Conservation (phyloP, 495 filamentous ascomycete species). For the Neurospora tetrasperma region DNA sequence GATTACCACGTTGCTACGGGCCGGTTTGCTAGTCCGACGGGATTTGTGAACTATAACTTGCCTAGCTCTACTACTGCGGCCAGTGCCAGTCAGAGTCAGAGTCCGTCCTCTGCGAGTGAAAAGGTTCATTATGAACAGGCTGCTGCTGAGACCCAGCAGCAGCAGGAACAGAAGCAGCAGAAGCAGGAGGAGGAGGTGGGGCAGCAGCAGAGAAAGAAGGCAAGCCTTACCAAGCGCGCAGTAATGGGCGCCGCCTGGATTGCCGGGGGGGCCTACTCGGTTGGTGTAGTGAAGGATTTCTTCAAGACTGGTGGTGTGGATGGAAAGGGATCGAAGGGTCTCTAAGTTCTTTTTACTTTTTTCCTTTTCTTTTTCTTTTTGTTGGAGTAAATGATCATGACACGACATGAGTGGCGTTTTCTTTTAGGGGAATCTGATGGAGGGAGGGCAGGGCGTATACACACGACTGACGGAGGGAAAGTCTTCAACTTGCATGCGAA, state of each 20-base stretch:
- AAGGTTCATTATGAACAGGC: slow-evolving; percentile 47
- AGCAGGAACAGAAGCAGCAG: slow-evolving; percentile 2
- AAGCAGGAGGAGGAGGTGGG: slow-evolving; percentile 9
- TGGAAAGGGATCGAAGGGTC: slow-evolving; percentile 43
- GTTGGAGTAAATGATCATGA: not conserved
- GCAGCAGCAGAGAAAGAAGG: slow-evolving; percentile 24
- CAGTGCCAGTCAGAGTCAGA: slow-evolving; percentile 10
- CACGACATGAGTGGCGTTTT: not conserved
- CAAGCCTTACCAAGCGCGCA: slow-evolving; percentile 37
- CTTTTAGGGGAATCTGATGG: not conserved
- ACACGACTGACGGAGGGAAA: not conserved
- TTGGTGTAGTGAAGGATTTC: slow-evolving; percentile 59
- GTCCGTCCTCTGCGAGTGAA: slow-evolving; percentile 12
- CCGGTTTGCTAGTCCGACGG: slow-evolving; percentile 44
- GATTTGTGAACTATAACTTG: slow-evolving; percentile 47
- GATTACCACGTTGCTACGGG: slow-evolving; percentile 34
- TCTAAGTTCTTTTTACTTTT: slow-evolving; percentile 19
- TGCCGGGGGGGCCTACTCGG: slow-evolving; percentile 53
- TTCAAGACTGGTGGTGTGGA: slow-evolving; percentile 50
- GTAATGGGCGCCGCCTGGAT: slow-evolving; percentile 48
- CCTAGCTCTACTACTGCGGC: slow-evolving; percentile 14
- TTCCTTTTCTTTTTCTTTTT: not conserved
- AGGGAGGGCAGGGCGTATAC: not conserved
- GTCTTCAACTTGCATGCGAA: not conserved
- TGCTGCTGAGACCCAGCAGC: slow-evolving; percentile 19